These are phyloP conservation scores for Pontederia crassipes DNA, from an alignment of 176 grass and related monocot genomes.

Conservation along the genomic window DNA sequence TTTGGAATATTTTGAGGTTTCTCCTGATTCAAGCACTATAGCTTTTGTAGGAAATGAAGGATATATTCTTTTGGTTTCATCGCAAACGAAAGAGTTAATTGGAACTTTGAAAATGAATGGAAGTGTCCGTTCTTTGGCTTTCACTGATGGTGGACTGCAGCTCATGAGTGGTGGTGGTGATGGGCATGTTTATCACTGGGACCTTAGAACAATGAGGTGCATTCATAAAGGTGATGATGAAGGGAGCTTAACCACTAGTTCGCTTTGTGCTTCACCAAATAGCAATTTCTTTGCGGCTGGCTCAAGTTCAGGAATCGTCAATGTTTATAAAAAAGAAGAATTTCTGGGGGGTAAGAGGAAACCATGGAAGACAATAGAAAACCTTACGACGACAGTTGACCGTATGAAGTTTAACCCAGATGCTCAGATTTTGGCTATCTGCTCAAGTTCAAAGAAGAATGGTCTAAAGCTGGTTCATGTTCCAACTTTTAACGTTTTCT, in stretches of 20 bases:
- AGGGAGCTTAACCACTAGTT: slow-evolving; percentile 37
- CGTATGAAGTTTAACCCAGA: slow-evolving; percentile 72
- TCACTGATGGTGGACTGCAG: slow-evolving; percentile 48
- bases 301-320: slow-evolving; percentile 66
- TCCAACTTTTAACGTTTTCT: slow-evolving; percentile 56
- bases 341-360: slow-evolving; percentile 66
- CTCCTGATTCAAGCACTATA: slow-evolving; percentile 78
- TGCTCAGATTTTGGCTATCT: slow-evolving; percentile 59
- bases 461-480: slow-evolving; percentile 63
- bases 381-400: slow-evolving; percentile 46
- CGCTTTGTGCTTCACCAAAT: slow-evolving; percentile 49
- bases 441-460: slow-evolving; percentile 55
- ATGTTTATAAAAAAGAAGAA: slow-evolving; percentile 60
- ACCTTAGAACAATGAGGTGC: slow-evolving; percentile 65
- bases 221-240: slow-evolving; percentile 70
- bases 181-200: slow-evolving; percentile 76
- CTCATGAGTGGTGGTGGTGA: slow-evolving; percentile 60
- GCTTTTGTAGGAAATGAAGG: slow-evolving; percentile 77
- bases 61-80: slow-evolving; percentile 68
- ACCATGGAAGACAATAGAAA: slow-evolving; percentile 51
- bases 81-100: slow-evolving; percentile 67
- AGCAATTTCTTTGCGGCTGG: slow-evolving; percentile 54
- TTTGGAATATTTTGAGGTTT: slow-evolving; percentile 68
- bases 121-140: slow-evolving; percentile 53
- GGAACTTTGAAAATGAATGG: slow-evolving; percentile 89